Conservation (phyloP, 2,329 filamentous ascomycete genomes). For the Colletotrichum musicola region DNA sequence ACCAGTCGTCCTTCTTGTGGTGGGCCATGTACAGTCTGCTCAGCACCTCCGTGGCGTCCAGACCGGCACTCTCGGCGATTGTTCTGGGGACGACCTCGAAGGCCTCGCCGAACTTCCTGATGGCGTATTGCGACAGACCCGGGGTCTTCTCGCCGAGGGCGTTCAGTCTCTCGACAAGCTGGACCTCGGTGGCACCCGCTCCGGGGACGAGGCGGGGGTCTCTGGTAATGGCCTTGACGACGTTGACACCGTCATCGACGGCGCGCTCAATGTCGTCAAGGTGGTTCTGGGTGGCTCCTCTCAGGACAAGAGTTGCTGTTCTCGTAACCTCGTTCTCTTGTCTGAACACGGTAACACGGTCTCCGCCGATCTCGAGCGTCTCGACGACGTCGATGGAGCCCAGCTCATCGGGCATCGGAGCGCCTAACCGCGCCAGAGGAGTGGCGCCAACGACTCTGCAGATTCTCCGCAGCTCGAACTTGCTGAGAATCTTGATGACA, state of each 20-base stretch:
- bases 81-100: conserved; percentile 97
- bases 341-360: conserved; percentile 97
- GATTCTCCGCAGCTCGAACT: conserved; percentile 94
- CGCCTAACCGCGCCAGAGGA: conserved; percentile 93
- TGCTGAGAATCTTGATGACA: conserved; percentile 96
- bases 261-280: conserved; percentile 97
- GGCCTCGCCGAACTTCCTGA: conserved; percentile 96
- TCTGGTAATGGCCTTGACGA: conserved; percentile 97
- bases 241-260: conserved; percentile 98
- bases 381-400: conserved; percentile 94
- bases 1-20: conserved; percentile 88
- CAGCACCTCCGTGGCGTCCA: conserved; percentile 97
- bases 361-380: conserved; percentile 96
- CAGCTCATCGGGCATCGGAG: conserved; percentile 99
- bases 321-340: conserved; percentile 94
- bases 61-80: conserved; percentile 91
- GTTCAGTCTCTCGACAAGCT: conserved; percentile 92
- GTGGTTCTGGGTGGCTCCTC: conserved; percentile 97
- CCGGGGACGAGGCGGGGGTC: conserved; percentile 93
- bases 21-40: conserved; percentile 94
- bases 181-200: conserved; percentile 93
- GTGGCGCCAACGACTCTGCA: conserved; percentile 97
- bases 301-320: conserved; percentile 93
- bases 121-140: conserved; percentile 93
- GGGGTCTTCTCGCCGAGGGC: conserved; percentile 92